Evolutionary conservation across 768 basidiomycete species (phyloP).

Genomic region (Mycena kentingensis): DNA sequence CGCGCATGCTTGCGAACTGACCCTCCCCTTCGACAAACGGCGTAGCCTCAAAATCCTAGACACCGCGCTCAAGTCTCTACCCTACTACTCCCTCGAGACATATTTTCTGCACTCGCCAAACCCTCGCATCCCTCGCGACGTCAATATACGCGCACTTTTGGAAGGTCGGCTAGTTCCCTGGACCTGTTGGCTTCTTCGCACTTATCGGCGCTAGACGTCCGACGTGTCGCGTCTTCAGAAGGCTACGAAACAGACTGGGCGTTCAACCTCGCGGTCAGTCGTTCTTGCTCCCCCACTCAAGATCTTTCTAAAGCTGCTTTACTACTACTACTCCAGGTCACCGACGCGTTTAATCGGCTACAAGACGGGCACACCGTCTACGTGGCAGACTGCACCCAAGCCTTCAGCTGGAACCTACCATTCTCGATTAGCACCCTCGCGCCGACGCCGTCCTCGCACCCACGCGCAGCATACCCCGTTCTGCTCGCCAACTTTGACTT

Average conservation of each 20-base stretch:
- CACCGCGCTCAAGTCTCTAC: constrained; percentile 18
- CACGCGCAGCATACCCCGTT: constrained; percentile 10
- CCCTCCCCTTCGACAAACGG: constrained; percentile 13
- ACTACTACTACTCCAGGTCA: constrained; percentile 6
- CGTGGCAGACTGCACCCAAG: constrained; percentile 14
- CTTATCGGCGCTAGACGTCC: not conserved
- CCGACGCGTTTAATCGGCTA: constrained; percentile 21
- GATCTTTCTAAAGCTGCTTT: not conserved
- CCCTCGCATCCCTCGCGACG: constrained; percentile 23
- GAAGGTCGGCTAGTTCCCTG: constrained; percentile 4
- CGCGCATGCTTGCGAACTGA: constrained; percentile 22
- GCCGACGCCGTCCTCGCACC: constrained; percentile 9
- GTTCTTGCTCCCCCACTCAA: not conserved
- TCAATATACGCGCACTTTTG: constrained; percentile 25
- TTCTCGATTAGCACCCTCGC: constrained; percentile 22
- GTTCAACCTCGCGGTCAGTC: constrained; percentile 20
- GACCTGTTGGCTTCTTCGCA: not conserved
- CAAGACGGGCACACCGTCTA: constrained; percentile 21
- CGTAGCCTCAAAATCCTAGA: constrained; percentile 15
- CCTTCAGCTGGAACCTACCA: constrained; percentile 23
- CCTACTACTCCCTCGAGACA: constrained; percentile 19
- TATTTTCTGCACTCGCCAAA: constrained; percentile 21
- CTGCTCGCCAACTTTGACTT: constrained; percentile 21
- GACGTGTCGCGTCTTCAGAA: constrained; percentile 1
- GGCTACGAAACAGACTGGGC: constrained; percentile 18